Evolutionary conservation across 1,284 basidiomycete genomes (phyloP).

Genomic region (Ustilago sp.): DNA sequence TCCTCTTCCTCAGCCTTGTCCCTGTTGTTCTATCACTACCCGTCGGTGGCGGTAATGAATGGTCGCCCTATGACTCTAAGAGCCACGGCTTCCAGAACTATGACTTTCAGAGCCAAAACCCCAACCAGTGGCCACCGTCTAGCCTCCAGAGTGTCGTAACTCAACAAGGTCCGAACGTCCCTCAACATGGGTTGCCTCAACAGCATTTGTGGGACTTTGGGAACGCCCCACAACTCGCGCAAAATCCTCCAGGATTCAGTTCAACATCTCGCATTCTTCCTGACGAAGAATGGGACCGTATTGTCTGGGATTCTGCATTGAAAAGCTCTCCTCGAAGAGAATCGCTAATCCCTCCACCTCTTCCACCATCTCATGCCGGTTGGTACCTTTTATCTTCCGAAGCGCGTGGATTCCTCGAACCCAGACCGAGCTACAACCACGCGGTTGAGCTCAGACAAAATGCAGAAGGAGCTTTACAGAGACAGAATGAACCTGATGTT

Average conservation of each 20-base stretch:
- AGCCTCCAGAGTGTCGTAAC: too few species aligned
- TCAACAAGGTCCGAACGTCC: too few species aligned
- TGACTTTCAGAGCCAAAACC: background rate
- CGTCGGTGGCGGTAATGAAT: background rate
- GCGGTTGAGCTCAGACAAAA: too few species aligned
- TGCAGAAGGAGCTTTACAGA: too few species aligned
- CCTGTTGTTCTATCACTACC: background rate
- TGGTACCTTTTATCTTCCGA: too few species aligned
- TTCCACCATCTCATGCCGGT: too few species aligned
- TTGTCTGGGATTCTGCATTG: background rate
- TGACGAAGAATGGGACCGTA: background rate
- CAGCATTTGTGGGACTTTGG: background rate
- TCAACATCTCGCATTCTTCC: background rate
- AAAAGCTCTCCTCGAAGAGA: background rate
- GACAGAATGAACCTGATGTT: too few species aligned
- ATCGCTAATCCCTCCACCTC: background rate
- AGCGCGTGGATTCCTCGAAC: too few species aligned
- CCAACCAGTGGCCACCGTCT: too few species aligned
- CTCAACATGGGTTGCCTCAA: too few species aligned
- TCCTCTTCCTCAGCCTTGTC: background rate
- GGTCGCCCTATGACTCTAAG: background rate
- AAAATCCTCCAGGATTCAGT: background rate
- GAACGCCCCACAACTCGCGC: background rate
- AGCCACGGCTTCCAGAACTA: too few species aligned
- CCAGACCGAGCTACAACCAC: too few species aligned